phyloP scores from a whole-genome alignment of 2,329 filamentous ascomycete species.

The Fusarium agapanthi region DNA sequence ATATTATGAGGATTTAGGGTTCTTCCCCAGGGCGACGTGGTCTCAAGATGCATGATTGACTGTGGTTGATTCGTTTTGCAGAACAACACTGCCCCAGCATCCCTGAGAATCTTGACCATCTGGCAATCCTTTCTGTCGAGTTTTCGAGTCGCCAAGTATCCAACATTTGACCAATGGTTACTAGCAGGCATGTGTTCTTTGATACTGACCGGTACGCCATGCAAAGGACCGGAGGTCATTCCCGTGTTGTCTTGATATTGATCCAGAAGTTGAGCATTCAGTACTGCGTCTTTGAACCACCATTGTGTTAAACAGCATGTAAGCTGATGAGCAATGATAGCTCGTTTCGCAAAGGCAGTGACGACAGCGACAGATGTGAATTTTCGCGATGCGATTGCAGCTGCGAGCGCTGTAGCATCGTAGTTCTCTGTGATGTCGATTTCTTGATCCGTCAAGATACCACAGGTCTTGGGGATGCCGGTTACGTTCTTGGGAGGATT shows the following conservation, averaged over 20 bases:
- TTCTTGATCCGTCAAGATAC: conserved; percentile 55
- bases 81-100: conserved; percentile 60
- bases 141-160: conserved; percentile 60
- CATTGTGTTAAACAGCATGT: conserved; percentile 62
- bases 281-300: conserved; percentile 58
- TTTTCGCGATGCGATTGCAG: conserved; percentile 47
- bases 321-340: conserved; percentile 65
- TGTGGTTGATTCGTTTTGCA: conserved; percentile 70
- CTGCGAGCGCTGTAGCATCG: conserved; percentile 53
- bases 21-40: conserved; percentile 65
- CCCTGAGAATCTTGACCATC: conserved; percentile 64
- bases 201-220: conserved; percentile 40
- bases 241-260: conserved; percentile 49
- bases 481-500: conserved; percentile 29
- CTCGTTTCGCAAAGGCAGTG: conserved; percentile 61
- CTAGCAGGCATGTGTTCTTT: conserved; percentile 66
- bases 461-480: conserved; percentile 41
- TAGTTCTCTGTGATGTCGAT: conserved; percentile 58
- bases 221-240: conserved; percentile 30
- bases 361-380: conserved; percentile 52
- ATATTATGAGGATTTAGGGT: conserved; percentile 69
- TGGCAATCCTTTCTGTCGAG: conserved; percentile 60
- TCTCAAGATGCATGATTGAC: conserved; percentile 62
- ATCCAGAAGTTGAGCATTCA: conserved; percentile 53
- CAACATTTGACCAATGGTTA: conserved; percentile 58